Evolutionary conservation across 495 filamentous ascomycete genomes (phyloP).

Genomic region (Podospora pseudoanserina): DNA sequence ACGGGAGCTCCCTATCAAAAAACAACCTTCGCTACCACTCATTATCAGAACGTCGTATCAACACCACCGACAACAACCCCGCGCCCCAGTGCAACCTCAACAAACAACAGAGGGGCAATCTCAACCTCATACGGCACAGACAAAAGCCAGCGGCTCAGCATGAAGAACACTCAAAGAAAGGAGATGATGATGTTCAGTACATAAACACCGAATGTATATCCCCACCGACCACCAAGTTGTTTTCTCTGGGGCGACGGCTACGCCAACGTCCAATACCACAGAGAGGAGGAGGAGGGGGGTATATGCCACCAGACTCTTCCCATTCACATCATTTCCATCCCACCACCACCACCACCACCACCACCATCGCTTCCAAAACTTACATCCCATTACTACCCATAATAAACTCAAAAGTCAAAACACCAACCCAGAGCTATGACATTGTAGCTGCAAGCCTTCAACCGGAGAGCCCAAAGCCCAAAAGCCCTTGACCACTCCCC

Average conservation of each 20-base stretch:
- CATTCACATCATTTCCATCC: too few relatives aligned
- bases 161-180: background rate
- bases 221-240: too few relatives aligned
- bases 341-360: background rate
- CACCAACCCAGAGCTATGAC: background rate
- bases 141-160: background rate
- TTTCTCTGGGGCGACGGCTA: too few relatives aligned
- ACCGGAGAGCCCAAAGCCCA: too few relatives aligned
- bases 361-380: background rate
- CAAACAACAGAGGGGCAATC: background rate
- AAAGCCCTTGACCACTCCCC: background rate
- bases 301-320: too few relatives aligned
- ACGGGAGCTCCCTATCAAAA: slow-evolving; percentile 10
- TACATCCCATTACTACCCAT: background rate
- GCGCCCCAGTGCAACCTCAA: slow-evolving; percentile 6
- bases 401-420: background rate
- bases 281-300: background rate
- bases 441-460: background rate
- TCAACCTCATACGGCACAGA: slow-evolving; percentile 1
- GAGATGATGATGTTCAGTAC: background rate
- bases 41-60: slow-evolving; percentile 11
- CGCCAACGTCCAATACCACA: background rate
- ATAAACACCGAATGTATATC: background rate
- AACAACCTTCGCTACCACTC: background rate
- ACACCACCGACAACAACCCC: background rate